These are phyloP conservation scores for Diaporthe sp. DNA, from an alignment of 2,329 filamentous ascomycete genomes.

Conservation along the genomic window DNA sequence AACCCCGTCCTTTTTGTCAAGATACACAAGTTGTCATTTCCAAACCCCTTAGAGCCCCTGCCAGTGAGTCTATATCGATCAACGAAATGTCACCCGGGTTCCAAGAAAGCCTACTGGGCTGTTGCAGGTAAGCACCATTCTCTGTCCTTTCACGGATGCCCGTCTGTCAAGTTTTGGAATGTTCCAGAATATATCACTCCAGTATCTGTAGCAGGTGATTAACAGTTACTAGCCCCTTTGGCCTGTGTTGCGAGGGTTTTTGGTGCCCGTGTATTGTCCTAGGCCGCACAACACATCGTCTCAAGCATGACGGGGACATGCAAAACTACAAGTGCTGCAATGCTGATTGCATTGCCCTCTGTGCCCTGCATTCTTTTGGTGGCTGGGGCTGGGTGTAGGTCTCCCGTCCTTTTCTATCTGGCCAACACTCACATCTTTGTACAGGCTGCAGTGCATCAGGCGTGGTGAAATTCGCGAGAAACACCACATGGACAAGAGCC, in stretches of 20 bases:
- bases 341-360: conserved; percentile 33
- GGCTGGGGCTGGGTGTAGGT: conserved; percentile 37
- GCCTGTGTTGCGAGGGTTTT: conserved; percentile 32
- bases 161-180: too few species aligned
- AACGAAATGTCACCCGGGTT: conserved; percentile 9
- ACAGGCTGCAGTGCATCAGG: conserved; percentile 28
- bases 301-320: conserved; percentile 30
- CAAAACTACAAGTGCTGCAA: conserved; percentile 35
- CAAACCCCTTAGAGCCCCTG: too few species aligned
- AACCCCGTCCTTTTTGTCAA: neutral
- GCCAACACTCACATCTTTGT: conserved; percentile 10
- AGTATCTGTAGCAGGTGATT: too few species aligned
- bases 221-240: conserved; percentile 7
- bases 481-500: conserved; percentile 24
- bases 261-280: conserved; percentile 36
- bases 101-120: neutral
- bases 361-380: conserved; percentile 26
- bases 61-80: neutral
- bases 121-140: neutral
- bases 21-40: too few species aligned
- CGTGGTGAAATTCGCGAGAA: conserved; percentile 33
- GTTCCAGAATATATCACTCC: too few species aligned
- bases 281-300: conserved; percentile 33
- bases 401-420: neutral
- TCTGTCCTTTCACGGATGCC: too few species aligned